Evolutionary conservation across 768 basidiomycete genomes (phyloP), one percentile per base, ranked within the genome.

Genomic region (Nevesoporus exiguus): DNA sequence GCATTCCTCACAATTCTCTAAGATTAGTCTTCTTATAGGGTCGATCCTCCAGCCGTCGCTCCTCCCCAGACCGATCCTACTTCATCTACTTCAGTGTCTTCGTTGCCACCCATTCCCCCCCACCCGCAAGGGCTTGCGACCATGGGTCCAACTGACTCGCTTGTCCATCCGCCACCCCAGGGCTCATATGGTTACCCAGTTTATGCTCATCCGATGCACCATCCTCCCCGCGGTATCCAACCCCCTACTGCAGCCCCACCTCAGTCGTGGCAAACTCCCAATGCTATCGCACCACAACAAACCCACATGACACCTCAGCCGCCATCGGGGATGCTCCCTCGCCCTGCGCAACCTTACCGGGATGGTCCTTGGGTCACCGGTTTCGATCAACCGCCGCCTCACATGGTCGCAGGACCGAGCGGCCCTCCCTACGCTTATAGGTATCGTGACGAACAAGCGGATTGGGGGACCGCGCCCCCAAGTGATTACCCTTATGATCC

Each of bases 181-280:
- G 56, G 60, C 17, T 56, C 69, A 0, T 71, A 66, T 37, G 57
- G 48, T 2, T 74, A 72, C 47, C 63, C 69, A 2, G 69, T 71
- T 2, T 80, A 75, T 58, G 71, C 73, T 4, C 77, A 76, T 54
- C 73, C 71, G 41, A 71, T 80, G 37, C 69, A 71, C 39, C 62
- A 64, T 40, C 60, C 67, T n/a, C 64, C 72, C 30, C 69, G 74
- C 21, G 65, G 77, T 30, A 73, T 82, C 59, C 80, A 77, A 39
- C 71, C 75, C 9, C 69, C 78, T 14, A 68, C 79, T 14, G 69
- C 79, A 27, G 77, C 75, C 3, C 77, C 81, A 8, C 79, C 83
- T 6, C 85, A 82, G 55, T 74, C 83, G 17, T 88, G 88, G 86
- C 85, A 86, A 61, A 75, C 78, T 7, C 70, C 83, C 5, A 77